Evolutionary conservation across 768 basidiomycete genomes (phyloP).

Genomic region (Tulasnella sp.): DNA sequence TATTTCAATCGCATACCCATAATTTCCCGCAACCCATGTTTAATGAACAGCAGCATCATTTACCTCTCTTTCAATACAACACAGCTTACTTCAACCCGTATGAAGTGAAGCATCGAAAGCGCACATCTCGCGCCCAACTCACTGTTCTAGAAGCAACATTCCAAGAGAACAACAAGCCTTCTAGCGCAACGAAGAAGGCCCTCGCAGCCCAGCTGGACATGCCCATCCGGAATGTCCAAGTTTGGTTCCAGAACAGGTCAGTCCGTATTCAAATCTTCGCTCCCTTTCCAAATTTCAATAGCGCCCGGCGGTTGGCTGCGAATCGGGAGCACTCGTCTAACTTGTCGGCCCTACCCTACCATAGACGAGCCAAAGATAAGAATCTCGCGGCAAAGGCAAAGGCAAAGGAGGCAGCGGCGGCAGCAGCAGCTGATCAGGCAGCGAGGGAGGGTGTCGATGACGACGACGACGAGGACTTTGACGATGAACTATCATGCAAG

Average conservation of each 20-base stretch:
- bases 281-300: conserved; percentile 18
- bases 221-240: conserved; percentile 93
- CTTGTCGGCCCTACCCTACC: background rate
- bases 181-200: conserved; percentile 59
- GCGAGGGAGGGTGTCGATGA: background rate
- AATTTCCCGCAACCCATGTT: background rate
- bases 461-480: conserved; percentile 1
- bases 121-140: conserved; percentile 83
- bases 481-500: background rate
- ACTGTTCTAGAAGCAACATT: conserved; percentile 84
- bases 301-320: conserved; percentile 15
- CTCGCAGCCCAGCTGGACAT: conserved; percentile 80
- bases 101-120: conserved; percentile 88
- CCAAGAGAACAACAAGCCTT: conserved; percentile 84
- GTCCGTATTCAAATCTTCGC: conserved; percentile 22
- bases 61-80: conserved; percentile 6
- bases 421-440: background rate
- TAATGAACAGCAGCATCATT: background rate
- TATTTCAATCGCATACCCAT: background rate
- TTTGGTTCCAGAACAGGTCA: conserved; percentile 83
- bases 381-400: conserved; percentile 45
- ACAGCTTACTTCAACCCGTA: conserved; percentile 59
- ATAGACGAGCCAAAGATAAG: conserved; percentile 80
- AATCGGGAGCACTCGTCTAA: background rate
- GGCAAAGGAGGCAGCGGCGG: conserved; percentile 4